Conservation (phyloP, 495 filamentous ascomycete genomes). For the Viridothelium virens region DNA sequence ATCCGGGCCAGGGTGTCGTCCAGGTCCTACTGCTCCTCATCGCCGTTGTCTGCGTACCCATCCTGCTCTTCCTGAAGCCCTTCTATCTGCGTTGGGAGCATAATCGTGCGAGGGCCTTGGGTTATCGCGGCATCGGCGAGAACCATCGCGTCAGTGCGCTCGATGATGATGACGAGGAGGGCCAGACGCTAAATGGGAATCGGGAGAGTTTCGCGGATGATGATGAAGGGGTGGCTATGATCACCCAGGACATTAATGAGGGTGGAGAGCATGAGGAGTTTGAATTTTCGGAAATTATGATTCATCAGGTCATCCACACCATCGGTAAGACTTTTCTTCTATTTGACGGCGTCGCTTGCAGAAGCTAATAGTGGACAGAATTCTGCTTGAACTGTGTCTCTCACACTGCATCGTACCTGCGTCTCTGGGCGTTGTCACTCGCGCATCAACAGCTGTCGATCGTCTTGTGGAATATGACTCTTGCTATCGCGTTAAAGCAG, state of each 20-base stretch:
- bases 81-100: constrained; percentile 88
- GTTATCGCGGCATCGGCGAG: constrained; percentile 89
- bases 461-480: constrained; percentile 94
- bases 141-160: constrained; percentile 75
- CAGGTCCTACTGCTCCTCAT: constrained; percentile 76
- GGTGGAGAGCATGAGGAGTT: constrained; percentile 87
- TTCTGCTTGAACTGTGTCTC: constrained; percentile 99
- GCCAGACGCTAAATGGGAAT: constrained; percentile 47
- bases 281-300: constrained; percentile 92
- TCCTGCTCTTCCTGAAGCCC: constrained; percentile 90
- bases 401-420: constrained; percentile 96
- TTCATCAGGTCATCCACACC: constrained; percentile 98
- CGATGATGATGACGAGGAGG: constrained; percentile 67
- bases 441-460: constrained; percentile 96
- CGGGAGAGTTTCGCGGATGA: constrained; percentile 70
- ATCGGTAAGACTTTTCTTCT: constrained; percentile 57
- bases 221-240: constrained; percentile 83
- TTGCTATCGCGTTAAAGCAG: constrained; percentile 62
- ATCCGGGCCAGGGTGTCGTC: constrained; percentile 62
- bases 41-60: constrained; percentile 76
- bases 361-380: constrained; percentile 45
- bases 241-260: constrained; percentile 73
- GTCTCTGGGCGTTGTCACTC: constrained; percentile 94
- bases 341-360: neutral
- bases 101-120: constrained; percentile 75